Percentiles rank a stretch among this genome's conserved stretches.
Conservation (phyloP, 2,329 filamentous ascomycete genomes). For the Myriosclerotinia duriaeana region DNA sequence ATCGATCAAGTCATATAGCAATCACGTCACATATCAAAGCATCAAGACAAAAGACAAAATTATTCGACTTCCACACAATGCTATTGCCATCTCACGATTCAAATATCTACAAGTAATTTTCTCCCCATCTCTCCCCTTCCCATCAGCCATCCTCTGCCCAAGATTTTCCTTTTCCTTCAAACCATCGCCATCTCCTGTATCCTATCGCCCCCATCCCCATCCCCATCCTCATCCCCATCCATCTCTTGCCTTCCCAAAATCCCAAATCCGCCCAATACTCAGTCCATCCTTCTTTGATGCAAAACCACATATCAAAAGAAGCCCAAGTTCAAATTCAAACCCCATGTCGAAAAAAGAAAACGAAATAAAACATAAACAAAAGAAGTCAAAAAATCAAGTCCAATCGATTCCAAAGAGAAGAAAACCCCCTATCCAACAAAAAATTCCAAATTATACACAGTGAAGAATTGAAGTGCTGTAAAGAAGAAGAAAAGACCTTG, state of each 20-base stretch:
- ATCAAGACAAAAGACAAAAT: background rate
- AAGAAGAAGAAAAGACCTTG: background rate
- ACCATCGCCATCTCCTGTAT: background rate
- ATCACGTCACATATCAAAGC: slow-evolving; percentile 2
- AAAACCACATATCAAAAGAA: too few relatives aligned
- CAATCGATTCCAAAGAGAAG: background rate
- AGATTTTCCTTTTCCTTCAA: background rate
- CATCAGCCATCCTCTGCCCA: background rate
- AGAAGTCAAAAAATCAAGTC: slow-evolving; percentile 9
- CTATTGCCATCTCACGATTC: slow-evolving; percentile 3
- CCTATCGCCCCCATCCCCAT: too few relatives aligned
- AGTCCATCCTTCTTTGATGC: background rate
- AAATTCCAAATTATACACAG: slow-evolving; percentile 10
- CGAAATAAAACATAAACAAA: slow-evolving; percentile 13
- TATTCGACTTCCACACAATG: slow-evolving; percentile 12
- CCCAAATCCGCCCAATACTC: background rate
- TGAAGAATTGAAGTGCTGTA: slow-evolving; percentile 1
- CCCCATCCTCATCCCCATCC: background rate
- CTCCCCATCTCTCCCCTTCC: background rate
- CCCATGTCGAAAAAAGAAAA: background rate
- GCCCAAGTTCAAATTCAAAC: background rate
- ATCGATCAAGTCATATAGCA: background rate
- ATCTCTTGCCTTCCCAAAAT: background rate
- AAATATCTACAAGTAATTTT: slow-evolving; percentile 7
- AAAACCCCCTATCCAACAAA: background rate